Evolutionary conservation across 108 stramenopile genomes (phyloP).

Genomic region (Cyclotella baltica): DNA sequence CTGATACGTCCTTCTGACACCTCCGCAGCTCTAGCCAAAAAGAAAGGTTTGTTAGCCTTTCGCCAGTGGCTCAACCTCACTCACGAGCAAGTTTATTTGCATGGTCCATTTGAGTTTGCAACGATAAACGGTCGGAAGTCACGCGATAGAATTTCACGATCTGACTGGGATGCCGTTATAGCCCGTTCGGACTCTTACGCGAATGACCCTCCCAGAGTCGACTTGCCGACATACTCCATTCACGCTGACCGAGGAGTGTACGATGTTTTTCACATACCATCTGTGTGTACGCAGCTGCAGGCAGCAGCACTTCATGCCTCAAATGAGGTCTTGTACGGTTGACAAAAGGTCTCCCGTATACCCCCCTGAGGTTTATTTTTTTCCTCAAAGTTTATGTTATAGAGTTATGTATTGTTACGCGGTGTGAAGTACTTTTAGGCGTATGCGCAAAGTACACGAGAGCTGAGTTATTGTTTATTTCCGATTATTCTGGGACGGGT

Average conservation of each 20-base stretch:
- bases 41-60: background rate
- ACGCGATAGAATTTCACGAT: background rate
- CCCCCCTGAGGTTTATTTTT: too few species aligned
- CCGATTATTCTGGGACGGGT: too few species aligned
- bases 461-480: too few species aligned
- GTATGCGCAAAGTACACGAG: too few species aligned
- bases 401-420: too few species aligned
- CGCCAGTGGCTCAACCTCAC: background rate
- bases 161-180: background rate
- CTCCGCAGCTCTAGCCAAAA: background rate
- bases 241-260: slow-evolving; percentile 5
- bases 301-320: background rate
- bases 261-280: too few species aligned
- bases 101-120: slow-evolving; percentile 24
- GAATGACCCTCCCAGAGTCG: background rate
- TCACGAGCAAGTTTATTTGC: slow-evolving; percentile 1
- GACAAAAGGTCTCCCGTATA: background rate
- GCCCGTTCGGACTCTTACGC: background rate
- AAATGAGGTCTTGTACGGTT: background rate
- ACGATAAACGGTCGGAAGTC: slow-evolving; percentile 2
- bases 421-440: too few species aligned
- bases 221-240: slow-evolving; percentile 12
- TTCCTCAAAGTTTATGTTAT: too few species aligned
- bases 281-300: background rate
- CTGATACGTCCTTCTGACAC: slow-evolving; percentile 14